A percentile compares a stretch with the other conserved stretches of the same genome.
Conservation (phyloP, 139 green algal genomes). For the Raphidocelis subcapitata region DNA sequence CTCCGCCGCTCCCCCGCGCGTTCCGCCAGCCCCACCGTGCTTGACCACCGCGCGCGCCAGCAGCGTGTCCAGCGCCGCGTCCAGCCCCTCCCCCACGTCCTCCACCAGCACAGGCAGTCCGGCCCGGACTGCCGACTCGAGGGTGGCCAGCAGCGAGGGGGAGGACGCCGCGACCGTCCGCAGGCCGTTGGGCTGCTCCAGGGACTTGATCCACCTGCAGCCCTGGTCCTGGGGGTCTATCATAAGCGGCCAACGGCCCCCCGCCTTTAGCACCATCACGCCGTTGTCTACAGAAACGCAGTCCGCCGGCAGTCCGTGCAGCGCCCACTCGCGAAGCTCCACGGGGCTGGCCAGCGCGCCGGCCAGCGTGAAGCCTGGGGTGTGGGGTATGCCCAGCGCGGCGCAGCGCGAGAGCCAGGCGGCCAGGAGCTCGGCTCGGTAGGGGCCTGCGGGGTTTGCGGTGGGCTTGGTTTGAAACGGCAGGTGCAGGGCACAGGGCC, state of each 20-base stretch:
- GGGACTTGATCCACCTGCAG: constrained; percentile 73
- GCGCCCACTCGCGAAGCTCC: constrained; percentile 61
- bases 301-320: constrained; percentile 72
- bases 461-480: no score
- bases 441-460: constrained; percentile 35
- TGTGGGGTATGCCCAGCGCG: constrained; percentile 51
- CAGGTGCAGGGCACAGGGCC: no score
- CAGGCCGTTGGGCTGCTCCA: constrained; percentile 67
- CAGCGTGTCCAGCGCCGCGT: constrained; percentile 73
- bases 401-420: constrained; percentile 46
- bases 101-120: constrained; percentile 73
- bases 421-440: constrained; percentile 43
- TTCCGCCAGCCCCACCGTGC: no score
- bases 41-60: constrained; percentile 65
- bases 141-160: constrained; percentile 52
- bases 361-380: constrained; percentile 36
- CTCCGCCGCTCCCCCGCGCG: no score
- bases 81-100: constrained; percentile 67
- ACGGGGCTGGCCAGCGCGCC: constrained; percentile 55
- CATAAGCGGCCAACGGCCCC: constrained; percentile 71
- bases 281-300: constrained; percentile 71
- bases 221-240: constrained; percentile 80
- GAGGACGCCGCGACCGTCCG: constrained; percentile 56
- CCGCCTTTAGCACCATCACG: constrained; percentile 60
- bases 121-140: constrained; percentile 60